Percentiles rank a stretch among this genome's conserved stretches.
Evolutionary conservation across 805 yeast species (phyloP).

Genomic region (Kregervanrija delftensis): DNA sequence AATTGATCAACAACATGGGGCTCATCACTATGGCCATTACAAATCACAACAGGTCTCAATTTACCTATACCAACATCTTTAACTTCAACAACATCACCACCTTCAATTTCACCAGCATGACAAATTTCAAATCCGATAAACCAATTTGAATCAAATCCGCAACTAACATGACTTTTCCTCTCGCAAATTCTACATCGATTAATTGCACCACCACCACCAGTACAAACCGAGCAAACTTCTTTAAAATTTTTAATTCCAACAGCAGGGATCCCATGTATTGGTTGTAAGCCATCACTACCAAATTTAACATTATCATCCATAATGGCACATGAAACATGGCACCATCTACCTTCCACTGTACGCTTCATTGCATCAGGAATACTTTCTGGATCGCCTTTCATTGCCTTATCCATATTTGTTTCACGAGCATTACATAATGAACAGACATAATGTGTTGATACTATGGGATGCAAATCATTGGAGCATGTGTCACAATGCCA

Average conservation of each 20-base stretch:
- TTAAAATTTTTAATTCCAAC: constrained; percentile 26
- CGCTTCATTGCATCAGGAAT: constrained; percentile 64
- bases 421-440: constrained; percentile 56
- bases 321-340: constrained; percentile 66
- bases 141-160: constrained; percentile 47
- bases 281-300: constrained; percentile 39
- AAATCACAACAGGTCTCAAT: constrained; percentile 37
- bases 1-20: constrained; percentile 6
- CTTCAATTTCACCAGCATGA: constrained; percentile 11
- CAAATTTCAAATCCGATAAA: constrained; percentile 47
- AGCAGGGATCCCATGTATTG: constrained; percentile 33
- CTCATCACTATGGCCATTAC: constrained; percentile 31
- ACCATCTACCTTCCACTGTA: constrained; percentile 67
- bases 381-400: constrained; percentile 33
- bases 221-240: constrained; percentile 39
- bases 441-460: constrained; percentile 55
- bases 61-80: constrained; percentile 28
- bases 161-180: constrained; percentile 42
- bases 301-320: constrained; percentile 41
- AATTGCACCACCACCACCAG: constrained; percentile 42
- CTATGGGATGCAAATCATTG: constrained; percentile 57
- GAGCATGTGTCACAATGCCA: constrained; percentile 84
- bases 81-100: constrained; percentile 13
- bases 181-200: constrained; percentile 41
- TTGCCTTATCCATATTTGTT: constrained; percentile 37